phyloP scores from a whole-genome alignment of 106 monocot genomes.

The Acanthochlamys bracteata region DNA sequence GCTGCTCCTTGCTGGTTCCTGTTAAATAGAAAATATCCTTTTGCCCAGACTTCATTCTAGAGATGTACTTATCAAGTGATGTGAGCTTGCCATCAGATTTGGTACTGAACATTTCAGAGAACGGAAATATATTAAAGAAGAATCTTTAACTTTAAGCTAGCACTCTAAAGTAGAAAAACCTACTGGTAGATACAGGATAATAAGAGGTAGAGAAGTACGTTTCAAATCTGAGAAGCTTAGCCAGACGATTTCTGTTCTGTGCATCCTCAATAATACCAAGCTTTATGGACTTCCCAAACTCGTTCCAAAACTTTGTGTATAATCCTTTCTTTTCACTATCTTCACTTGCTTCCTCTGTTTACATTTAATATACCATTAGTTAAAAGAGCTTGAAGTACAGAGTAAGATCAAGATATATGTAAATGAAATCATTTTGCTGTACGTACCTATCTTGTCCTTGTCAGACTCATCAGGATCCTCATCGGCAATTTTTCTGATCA shows the following conservation, averaged over 20 bases:
- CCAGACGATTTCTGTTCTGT: constrained; percentile 88
- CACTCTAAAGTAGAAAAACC: neutral
- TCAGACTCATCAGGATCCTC: constrained; percentile 90
- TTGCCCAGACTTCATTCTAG: constrained; percentile 93
- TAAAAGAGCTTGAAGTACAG: neutral
- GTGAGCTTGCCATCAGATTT: constrained; percentile 90
- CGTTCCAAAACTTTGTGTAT: constrained; percentile 94
- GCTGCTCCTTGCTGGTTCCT: constrained; percentile 90
- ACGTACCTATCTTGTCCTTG: constrained; percentile 61
- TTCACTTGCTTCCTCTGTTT: constrained; percentile 43
- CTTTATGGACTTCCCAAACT: constrained; percentile 96
- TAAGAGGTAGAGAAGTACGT: constrained; percentile 27
- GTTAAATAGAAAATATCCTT: constrained; percentile 97
- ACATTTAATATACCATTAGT: constrained; percentile 6
- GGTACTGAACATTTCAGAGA: constrained; percentile 31
- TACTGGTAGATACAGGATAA: neutral
- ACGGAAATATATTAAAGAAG: neutral
- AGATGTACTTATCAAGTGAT: constrained; percentile 88
- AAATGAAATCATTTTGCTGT: neutral
- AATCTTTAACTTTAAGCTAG: neutral
- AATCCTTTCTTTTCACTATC: constrained; percentile 83
- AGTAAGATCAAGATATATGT: neutral
- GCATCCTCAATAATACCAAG: constrained; percentile 99
- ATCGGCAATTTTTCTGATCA: constrained; percentile 86
- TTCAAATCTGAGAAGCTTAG: constrained; percentile 96